A percentile compares a stretch with the other conserved stretches of the same genome.
These are phyloP conservation scores for Pugionium dolabratum DNA, from an alignment of 345 rosid species.

Conservation along the genomic window DNA sequence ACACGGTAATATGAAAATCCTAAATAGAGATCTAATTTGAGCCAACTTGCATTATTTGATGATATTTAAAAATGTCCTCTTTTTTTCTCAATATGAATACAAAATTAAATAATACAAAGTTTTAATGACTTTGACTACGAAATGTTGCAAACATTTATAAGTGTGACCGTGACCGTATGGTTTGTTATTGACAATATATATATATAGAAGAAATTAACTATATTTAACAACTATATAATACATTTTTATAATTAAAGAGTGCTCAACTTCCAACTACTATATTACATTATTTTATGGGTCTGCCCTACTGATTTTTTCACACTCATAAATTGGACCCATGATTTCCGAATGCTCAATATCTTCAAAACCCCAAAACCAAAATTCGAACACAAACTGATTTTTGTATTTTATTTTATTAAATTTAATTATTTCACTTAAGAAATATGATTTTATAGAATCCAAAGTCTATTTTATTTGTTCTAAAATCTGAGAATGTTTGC, in stretches of 20 bases:
- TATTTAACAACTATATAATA: not conserved
- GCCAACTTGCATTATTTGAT: conserved; percentile 14
- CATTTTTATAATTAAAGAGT: not conserved
- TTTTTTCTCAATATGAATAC: conserved; percentile 15
- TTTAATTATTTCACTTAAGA: too few relatives aligned
- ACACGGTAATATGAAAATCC: not conserved
- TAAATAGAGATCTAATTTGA: conserved; percentile 10
- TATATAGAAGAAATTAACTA: not conserved
- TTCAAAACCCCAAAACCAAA: too few relatives aligned
- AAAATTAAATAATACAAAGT: not conserved
- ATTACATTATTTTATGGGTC: not conserved
- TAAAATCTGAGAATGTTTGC: too few relatives aligned
- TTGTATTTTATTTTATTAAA: too few relatives aligned
- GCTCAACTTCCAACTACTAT: conserved; percentile 18
- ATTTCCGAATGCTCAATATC: not conserved
- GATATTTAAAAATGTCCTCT: too few relatives aligned
- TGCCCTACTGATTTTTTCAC: not conserved
- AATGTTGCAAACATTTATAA: too few relatives aligned
- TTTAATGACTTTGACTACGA: conserved; percentile 3
- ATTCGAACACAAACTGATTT: too few relatives aligned
- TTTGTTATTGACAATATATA: too few relatives aligned
- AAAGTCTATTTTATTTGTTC: too few relatives aligned
- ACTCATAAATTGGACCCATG: not conserved
- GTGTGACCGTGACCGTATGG: too few relatives aligned
- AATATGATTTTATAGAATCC: too few relatives aligned